Conservation (phyloP, 345 rosid genomes). For the Boechera stricta region DNA sequence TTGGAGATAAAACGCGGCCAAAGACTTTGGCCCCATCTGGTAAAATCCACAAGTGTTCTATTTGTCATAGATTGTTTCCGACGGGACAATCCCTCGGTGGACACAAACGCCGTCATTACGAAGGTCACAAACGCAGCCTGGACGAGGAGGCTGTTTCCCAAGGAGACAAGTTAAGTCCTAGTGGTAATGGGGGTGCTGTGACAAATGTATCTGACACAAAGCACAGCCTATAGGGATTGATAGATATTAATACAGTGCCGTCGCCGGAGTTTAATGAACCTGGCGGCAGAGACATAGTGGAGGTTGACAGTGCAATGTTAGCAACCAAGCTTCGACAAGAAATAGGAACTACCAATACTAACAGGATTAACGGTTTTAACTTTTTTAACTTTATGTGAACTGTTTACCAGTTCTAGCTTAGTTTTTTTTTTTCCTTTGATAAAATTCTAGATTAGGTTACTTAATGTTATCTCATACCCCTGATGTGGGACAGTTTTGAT, state of each 20-base stretch:
- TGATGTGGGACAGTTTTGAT: background rate
- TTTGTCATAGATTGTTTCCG: constrained; percentile 68
- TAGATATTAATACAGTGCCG: constrained; percentile 60
- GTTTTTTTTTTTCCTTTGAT: background rate
- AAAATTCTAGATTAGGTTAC: background rate
- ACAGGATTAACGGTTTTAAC: background rate
- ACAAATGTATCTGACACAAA: background rate
- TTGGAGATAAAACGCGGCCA: constrained; percentile 28
- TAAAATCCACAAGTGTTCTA: constrained; percentile 73
- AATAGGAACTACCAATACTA: background rate
- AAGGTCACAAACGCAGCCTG: background rate
- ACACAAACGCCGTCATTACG: constrained; percentile 82
- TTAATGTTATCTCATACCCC: background rate
- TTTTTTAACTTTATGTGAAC: background rate
- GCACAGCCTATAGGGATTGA: background rate
- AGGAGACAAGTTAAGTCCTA: constrained; percentile 40
- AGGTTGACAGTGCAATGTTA: constrained; percentile 54
- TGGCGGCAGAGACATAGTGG: constrained; percentile 42
- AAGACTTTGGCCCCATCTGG: constrained; percentile 30
- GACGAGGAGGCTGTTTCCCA: background rate
- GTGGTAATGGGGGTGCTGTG: background rate
- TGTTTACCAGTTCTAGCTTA: background rate
- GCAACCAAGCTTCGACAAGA: constrained; percentile 3
- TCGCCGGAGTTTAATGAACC: constrained; percentile 47
- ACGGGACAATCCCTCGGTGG: constrained; percentile 92